A percentile compares a stretch with the other conserved stretches of the same genome.
Conservation (phyloP, 352 stramenopile species). For the Phytophthora macrochlamydospora region DNA sequence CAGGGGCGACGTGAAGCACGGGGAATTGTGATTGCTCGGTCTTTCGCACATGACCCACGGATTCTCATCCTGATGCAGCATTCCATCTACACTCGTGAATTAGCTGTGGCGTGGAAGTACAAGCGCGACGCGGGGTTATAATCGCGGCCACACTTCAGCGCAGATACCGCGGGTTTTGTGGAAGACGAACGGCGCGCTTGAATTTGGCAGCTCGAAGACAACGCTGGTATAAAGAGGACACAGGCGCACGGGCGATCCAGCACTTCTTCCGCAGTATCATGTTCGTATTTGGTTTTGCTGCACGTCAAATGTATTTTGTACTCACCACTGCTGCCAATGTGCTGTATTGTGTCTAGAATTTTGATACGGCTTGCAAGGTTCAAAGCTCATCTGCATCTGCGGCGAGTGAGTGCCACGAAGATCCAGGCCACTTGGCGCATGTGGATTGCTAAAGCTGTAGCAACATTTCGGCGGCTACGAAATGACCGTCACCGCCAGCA, state of each 20-base stretch:
- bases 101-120: conserved; percentile 63
- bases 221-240: conserved; percentile 43
- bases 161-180: conserved; percentile 55
- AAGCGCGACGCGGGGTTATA: conserved; percentile 52
- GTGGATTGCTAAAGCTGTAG: conserved; percentile 66
- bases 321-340: conserved; percentile 8
- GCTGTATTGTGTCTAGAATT: conserved; percentile 41
- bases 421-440: conserved; percentile 84
- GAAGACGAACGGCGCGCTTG: conserved; percentile 40
- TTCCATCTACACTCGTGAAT: conserved; percentile 60
- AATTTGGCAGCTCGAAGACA: conserved; percentile 36
- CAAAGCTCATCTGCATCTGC: conserved; percentile 37
- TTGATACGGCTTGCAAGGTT: conserved; percentile 55
- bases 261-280: conserved; percentile 82
- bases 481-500: conserved; percentile 44
- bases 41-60: conserved; percentile 46
- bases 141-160: conserved; percentile 50
- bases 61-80: conserved; percentile 52
- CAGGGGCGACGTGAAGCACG: conserved; percentile 40
- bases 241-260: conserved; percentile 52
- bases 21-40: conserved; percentile 39
- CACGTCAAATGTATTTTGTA: background rate
- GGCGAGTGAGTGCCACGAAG: conserved; percentile 42
- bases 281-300: conserved; percentile 36
- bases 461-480: conserved; percentile 43